Percentiles rank a stretch among this genome's conserved stretches.
Evolutionary conservation across 2,329 filamentous ascomycete genomes (phyloP).

Genomic region (Curvularia hawaiiensis): DNA sequence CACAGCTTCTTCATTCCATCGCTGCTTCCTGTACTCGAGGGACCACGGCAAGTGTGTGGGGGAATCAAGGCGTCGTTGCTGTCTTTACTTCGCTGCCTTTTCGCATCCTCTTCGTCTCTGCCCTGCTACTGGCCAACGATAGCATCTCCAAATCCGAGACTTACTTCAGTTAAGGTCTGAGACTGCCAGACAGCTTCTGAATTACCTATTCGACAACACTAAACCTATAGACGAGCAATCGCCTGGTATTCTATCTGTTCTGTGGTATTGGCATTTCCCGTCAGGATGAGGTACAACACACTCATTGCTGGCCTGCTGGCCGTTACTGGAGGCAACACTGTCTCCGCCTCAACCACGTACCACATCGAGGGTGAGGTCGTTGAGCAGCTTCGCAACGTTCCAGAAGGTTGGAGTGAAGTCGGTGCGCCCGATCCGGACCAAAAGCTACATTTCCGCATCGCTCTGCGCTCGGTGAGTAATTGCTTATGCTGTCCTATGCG

Average conservation of each 20-base stretch:
- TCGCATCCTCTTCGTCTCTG: not conserved
- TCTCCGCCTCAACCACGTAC: slow-evolving; percentile 23
- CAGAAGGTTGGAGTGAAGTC: slow-evolving; percentile 45
- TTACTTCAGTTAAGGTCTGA: too few relatives aligned
- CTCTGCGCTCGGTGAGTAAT: slow-evolving; percentile 44
- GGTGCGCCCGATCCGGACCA: slow-evolving; percentile 38
- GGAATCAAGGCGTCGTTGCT: not conserved
- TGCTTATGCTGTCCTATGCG: not conserved
- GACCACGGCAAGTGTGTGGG: not conserved
- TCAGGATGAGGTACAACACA: slow-evolving; percentile 38
- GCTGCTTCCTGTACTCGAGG: not conserved
- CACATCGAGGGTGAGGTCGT: slow-evolving; percentile 38
- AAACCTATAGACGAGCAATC: too few relatives aligned
- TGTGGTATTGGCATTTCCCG: not conserved
- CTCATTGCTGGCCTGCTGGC: slow-evolving; percentile 42
- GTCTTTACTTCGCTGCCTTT: not conserved
- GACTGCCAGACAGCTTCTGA: too few relatives aligned
- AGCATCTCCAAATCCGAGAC: not conserved
- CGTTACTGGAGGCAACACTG: slow-evolving; percentile 35
- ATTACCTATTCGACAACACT: too few relatives aligned
- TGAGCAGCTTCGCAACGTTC: slow-evolving; percentile 40
- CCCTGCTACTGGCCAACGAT: not conserved
- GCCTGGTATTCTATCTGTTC: not conserved
- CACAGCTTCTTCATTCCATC: not conserved
- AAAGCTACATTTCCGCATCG: slow-evolving; percentile 48